Base-by-base conservation (phyloP, 2,329 filamentous ascomycete genomes). In the Neopestalotiopsis sp. region DNA sequence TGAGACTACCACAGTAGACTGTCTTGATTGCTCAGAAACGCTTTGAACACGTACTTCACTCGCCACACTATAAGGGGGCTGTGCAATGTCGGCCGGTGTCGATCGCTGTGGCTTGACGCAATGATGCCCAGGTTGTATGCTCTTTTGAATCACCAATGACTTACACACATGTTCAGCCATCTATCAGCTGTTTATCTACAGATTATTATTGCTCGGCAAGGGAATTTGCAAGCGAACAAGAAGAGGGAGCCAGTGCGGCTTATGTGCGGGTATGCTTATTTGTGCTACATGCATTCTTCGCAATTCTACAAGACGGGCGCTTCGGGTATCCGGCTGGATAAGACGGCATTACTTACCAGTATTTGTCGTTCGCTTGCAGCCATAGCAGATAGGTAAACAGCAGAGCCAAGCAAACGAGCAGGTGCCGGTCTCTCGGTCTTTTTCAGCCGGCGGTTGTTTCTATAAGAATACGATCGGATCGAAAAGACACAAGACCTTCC, bases 101-200 rank as follows among this genome's bases (percentile, higher is more conserved):
- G 64, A 66, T 66, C 49, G 24, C 32, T 58, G 64, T 66, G 64
- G 64, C 64, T 66, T 66, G 64, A 66, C 64, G 64, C 64, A 57
- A 24, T 17, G 14, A 7, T 17, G 20, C 61, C 13, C 12, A 30
- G 24, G n/a, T 30, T 24, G 24, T 28, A 28, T 28, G 24, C 24
- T 28, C 24, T 28, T 28, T 28, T 28, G 24, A 28, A 28, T 28
- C 24, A 28, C 24, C 24, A 28, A 1, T 28, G 24, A 28, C 24
- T 28, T 28, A 28, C 24, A 28, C 24, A 28, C 24, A 28, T 28
- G 24, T 28, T 28, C 3, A 28, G 24, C 24, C 24, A 28, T 28
- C 24, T 28, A 28, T 28, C 24, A 28, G 24, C 24, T 28, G 24
- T 28, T 28, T 28, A 28, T 28, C 24, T 28, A 28, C 24, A 28